phyloP scores from a whole-genome alignment of 257 asterid genomes.

The Fraxinus cuspidata region DNA sequence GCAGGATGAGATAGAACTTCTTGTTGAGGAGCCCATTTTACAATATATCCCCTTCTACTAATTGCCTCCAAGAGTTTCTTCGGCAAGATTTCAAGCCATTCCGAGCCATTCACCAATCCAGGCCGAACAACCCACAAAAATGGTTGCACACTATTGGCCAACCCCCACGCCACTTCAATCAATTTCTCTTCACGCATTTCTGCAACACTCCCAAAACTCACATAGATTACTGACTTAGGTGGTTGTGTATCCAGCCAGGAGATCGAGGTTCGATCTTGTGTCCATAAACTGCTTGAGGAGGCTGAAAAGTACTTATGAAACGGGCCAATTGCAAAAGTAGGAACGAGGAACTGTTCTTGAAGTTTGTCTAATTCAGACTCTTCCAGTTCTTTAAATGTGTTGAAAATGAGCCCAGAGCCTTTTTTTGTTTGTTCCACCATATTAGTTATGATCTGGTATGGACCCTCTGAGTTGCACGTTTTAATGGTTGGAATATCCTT shows the following conservation, averaged over 20 bases:
- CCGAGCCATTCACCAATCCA: constrained; percentile 20
- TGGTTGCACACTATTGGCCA: constrained; percentile 24
- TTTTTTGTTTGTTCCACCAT: neutral
- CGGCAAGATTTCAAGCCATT: constrained; percentile 30
- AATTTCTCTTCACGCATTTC: constrained; percentile 17
- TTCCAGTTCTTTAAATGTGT: neutral
- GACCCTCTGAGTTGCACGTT: neutral
- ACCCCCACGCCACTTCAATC: constrained; percentile 33
- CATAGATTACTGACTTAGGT: constrained; percentile 30
- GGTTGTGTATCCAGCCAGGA: constrained; percentile 33
- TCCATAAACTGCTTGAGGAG: constrained; percentile 12
- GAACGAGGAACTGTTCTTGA: neutral
- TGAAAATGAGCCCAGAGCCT: neutral
- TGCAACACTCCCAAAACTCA: constrained; percentile 35
- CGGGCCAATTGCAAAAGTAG: neutral
- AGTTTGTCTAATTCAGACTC: neutral
- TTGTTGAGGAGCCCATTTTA: constrained; percentile 56
- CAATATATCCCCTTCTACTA: constrained; percentile 26
- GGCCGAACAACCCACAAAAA: constrained; percentile 37
- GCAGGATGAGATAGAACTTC: constrained; percentile 41
- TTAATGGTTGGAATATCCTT: neutral
- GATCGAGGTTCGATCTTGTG: constrained; percentile 30
- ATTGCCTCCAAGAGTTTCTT: constrained; percentile 7
- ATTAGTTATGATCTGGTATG: neutral
- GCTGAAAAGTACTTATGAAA: neutral